A percentile compares a stretch with the other conserved stretches of the same genome.
Conservation (phyloP, 192 early-diverging fungal genomes). For the Nowakowskiella sp. region DNA sequence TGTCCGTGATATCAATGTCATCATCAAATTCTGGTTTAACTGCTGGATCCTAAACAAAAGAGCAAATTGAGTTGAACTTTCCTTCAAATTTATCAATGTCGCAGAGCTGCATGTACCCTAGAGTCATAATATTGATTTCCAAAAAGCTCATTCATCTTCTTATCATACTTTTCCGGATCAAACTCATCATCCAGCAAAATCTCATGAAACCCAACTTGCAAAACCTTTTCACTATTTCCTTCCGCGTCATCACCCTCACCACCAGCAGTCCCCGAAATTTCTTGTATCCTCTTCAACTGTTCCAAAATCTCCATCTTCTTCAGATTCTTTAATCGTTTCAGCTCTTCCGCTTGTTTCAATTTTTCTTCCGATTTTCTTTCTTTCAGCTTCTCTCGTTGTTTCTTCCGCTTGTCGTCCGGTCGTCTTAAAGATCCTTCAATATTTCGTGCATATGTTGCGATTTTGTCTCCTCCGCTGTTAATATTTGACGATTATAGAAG, state of each 20-base stretch:
- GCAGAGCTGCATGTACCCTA: conserved; percentile 15
- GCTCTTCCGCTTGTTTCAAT: conserved; percentile 64
- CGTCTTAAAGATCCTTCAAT: conserved; percentile 76
- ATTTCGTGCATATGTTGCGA: conserved; percentile 73
- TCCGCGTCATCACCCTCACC: conserved; percentile 45
- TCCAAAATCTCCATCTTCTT: conserved; percentile 82
- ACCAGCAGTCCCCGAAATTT: conserved; percentile 66
- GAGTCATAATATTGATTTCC: conserved; percentile 59
- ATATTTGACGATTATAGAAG: not conserved
- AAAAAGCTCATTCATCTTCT: conserved; percentile 76
- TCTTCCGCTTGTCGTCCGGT: conserved; percentile 71
- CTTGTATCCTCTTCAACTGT: conserved; percentile 74
- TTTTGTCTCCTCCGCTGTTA: conserved; percentile 42
- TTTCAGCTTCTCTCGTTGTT: conserved; percentile 59
- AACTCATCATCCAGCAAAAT: conserved; percentile 88
- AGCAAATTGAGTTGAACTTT: conserved; percentile 7
- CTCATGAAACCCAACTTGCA: conserved; percentile 59
- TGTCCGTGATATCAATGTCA: conserved; percentile 68
- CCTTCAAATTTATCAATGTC: not conserved
- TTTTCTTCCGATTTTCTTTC: conserved; percentile 70
- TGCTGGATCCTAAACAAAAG: conserved; percentile 18
- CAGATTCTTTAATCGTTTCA: conserved; percentile 84
- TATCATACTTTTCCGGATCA: conserved; percentile 78
- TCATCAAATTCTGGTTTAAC: conserved; percentile 85
- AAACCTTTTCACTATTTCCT: conserved; percentile 40